These are phyloP conservation scores for Anthracocystis panici-leucophaei DNA, from an alignment of 1,284 basidiomycete species.

Conservation along the genomic window DNA sequence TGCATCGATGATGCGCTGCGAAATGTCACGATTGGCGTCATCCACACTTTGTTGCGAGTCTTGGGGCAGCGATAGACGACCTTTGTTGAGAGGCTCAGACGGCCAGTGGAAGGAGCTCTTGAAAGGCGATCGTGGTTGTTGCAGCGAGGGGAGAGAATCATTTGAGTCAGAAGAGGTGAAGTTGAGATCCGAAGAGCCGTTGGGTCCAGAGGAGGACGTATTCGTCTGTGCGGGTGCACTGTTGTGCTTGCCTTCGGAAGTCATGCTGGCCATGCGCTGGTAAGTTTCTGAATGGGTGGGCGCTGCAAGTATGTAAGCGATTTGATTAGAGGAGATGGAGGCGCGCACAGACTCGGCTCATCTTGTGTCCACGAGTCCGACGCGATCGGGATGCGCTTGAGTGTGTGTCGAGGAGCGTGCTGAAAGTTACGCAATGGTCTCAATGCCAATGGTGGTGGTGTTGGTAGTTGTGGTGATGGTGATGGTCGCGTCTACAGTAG, in stretches of 20 bases:
- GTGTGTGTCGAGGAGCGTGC: not conserved
- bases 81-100: slow-evolving; percentile 34
- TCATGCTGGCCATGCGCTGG: slow-evolving; percentile 10
- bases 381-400: not conserved
- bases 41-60: slow-evolving; percentile 41
- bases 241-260: slow-evolving; percentile 1
- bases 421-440: not conserved
- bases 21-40: slow-evolving; percentile 37
- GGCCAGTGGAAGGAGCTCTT: slow-evolving; percentile 37
- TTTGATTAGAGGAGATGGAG: slow-evolving; percentile 3
- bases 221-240: slow-evolving; percentile 3
- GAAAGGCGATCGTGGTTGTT: slow-evolving; percentile 13
- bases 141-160: not conserved
- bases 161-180: slow-evolving; percentile 42
- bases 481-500: not conserved
- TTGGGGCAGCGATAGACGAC: slow-evolving; percentile 30
- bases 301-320: not conserved
- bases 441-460: not conserved
- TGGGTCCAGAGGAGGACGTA: slow-evolving; percentile 22
- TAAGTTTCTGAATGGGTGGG: not conserved
- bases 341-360: slow-evolving; percentile 5
- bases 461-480: not conserved
- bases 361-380: slow-evolving; percentile 9
- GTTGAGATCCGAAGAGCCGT: slow-evolving; percentile 34
- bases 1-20: slow-evolving; percentile 35